These are phyloP conservation scores for Excoecaria agallocha DNA, from an alignment of 345 rosid species.

Conservation along the genomic window DNA sequence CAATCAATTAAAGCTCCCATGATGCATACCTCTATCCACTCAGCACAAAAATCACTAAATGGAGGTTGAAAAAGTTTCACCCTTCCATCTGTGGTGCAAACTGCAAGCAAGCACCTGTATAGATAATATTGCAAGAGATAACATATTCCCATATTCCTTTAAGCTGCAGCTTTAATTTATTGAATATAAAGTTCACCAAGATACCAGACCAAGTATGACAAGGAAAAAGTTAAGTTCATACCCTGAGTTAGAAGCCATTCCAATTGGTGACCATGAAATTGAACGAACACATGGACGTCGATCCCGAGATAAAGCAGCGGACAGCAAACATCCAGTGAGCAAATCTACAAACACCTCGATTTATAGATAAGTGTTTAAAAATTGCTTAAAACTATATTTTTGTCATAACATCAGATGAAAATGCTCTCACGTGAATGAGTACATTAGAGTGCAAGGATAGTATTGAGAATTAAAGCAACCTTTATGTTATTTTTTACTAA, in stretches of 20 bases:
- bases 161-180: not conserved
- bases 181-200: not conserved
- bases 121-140: slow-evolving; percentile 7
- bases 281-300: slow-evolving; percentile 66
- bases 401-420: not conserved
- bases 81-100: slow-evolving; percentile 77
- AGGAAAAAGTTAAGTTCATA: slow-evolving; percentile 24
- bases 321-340: slow-evolving; percentile 52
- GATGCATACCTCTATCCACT: slow-evolving; percentile 83
- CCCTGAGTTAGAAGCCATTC: slow-evolving; percentile 88
- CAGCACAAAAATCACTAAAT: slow-evolving; percentile 72
- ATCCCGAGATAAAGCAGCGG: slow-evolving; percentile 64
- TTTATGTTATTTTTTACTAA: not conserved
- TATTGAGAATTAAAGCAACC: not conserved
- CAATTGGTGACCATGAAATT: slow-evolving; percentile 88
- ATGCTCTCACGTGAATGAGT: not conserved
- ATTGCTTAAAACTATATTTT: not conserved
- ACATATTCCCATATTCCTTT: slow-evolving; percentile 1
- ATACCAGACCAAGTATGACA: not conserved
- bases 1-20: slow-evolving; percentile 5
- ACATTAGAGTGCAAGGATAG: not conserved
- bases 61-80: slow-evolving; percentile 87
- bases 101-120: slow-evolving; percentile 78
- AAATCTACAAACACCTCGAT: slow-evolving; percentile 46
- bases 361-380: not conserved